A percentile compares a stretch with the other conserved stretches of the same genome.
Evolutionary conservation across 306 rosid genomes (phyloP).

Genomic region (Inga oerstediana): DNA sequence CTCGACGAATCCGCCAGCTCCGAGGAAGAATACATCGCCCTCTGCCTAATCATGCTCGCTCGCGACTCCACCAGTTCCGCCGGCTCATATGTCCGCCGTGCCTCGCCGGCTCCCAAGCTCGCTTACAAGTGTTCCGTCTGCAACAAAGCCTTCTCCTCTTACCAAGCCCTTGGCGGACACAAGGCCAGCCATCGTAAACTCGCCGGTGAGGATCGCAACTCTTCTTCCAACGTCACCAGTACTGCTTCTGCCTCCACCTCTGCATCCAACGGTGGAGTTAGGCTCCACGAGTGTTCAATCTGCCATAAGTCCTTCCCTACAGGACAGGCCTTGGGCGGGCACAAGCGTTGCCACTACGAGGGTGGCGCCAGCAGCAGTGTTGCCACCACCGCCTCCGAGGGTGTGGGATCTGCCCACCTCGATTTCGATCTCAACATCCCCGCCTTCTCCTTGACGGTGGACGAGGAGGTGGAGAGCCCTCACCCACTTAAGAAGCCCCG

Average conservation of each 20-base stretch:
- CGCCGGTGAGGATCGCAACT: conserved; percentile 52
- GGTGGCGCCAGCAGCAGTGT: conserved; percentile 50
- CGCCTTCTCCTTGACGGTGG: conserved; percentile 54
- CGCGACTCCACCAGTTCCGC: conserved; percentile 44
- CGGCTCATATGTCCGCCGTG: not conserved
- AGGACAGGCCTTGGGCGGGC: conserved; percentile 97
- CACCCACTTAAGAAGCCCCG: conserved; percentile 76
- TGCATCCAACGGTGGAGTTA: conserved; percentile 44
- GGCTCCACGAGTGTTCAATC: conserved; percentile 80
- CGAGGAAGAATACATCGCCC: conserved; percentile 93
- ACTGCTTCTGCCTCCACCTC: conserved; percentile 38
- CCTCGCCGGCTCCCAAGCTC: conserved; percentile 22
- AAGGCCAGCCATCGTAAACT: conserved; percentile 90
- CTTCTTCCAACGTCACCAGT: conserved; percentile 59
- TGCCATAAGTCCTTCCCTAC: conserved; percentile 90
- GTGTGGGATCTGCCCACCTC: conserved; percentile 70
- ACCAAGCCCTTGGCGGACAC: conserved; percentile 96
- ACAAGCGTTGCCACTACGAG: conserved; percentile 97
- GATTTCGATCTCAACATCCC: conserved; percentile 89
- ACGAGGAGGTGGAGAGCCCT: conserved; percentile 94
- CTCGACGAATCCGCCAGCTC: conserved; percentile 48
- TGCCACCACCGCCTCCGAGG: conserved; percentile 58
- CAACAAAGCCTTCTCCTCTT: conserved; percentile 67
- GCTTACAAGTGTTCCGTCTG: conserved; percentile 86
- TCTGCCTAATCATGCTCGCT: conserved; percentile 98